phyloP scores from a whole-genome alignment of 2,329 filamentous ascomycete genomes.

The Calonectria ilicicola region DNA sequence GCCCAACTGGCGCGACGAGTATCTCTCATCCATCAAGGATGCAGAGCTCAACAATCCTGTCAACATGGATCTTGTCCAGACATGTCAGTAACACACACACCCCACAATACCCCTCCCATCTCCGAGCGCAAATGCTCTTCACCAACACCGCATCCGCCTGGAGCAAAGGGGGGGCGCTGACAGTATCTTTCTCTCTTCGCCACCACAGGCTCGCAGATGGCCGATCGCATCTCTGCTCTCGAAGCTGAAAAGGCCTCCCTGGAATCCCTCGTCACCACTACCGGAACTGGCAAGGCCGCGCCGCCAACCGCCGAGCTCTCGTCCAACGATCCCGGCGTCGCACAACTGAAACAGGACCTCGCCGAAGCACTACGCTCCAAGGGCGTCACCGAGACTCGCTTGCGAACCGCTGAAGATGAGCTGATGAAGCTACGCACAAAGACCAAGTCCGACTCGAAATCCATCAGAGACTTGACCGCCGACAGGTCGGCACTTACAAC shows the following conservation, averaged over 20 bases:
- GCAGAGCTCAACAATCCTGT: slow-evolving; percentile 75
- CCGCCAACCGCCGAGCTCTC: slow-evolving; percentile 27
- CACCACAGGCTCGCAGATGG: slow-evolving; percentile 72
- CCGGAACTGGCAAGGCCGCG: slow-evolving; percentile 33
- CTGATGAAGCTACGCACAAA: slow-evolving; percentile 72
- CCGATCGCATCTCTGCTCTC: slow-evolving; percentile 74
- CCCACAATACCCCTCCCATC: slow-evolving; percentile 25
- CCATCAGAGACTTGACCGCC: slow-evolving; percentile 70
- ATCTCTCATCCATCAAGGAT: slow-evolving; percentile 79
- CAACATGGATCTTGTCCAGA: slow-evolving; percentile 77
- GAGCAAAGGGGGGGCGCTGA: slow-evolving; percentile 30
- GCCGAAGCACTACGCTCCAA: slow-evolving; percentile 82
- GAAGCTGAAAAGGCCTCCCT: slow-evolving; percentile 67
- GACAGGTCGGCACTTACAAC: slow-evolving; percentile 73
- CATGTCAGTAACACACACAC: slow-evolving; percentile 68
- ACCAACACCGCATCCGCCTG: slow-evolving; percentile 4
- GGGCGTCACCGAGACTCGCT: slow-evolving; percentile 72
- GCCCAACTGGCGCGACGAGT: slow-evolving; percentile 85
- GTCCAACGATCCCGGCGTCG: slow-evolving; percentile 48
- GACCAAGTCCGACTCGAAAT: slow-evolving; percentile 68
- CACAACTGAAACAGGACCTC: slow-evolving; percentile 76
- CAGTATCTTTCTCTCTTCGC: slow-evolving; percentile 2
- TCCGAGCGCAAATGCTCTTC: slow-evolving; percentile 18
- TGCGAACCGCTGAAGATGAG: slow-evolving; percentile 73
- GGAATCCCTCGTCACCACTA: slow-evolving; percentile 44